Evolutionary conservation across 495 filamentous ascomycete species (phyloP), one percentile per base, ranked within the genome.

Genomic region (Jackrogersella minutella): DNA sequence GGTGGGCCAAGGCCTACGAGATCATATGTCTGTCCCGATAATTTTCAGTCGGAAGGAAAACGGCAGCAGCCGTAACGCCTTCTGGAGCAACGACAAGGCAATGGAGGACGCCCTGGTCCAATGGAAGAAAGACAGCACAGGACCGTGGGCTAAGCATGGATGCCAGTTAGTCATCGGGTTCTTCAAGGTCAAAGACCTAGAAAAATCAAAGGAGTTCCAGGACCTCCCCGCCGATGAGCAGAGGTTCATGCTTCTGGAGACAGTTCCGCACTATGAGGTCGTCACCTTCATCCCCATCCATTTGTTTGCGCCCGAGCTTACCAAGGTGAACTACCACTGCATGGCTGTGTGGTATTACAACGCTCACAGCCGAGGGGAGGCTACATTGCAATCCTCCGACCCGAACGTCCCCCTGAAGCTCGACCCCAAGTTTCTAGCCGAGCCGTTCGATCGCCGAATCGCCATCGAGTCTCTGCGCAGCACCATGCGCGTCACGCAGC

Each of bases 1-100:
- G 13, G 73, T 89, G n/a, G 88, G 87, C 3, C 74, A 86, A 58
- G 81, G 82, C 44, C 79, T 89, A 0, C 78, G 81, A 1, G 87
- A 89, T 70, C 86, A 87, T 55, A 72, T 64, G 60, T 71, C 63
- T 56, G 67, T 28, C 16, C 70, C 51, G 22, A 19, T 76, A 0
- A 55, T 74, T 8, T 65, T 74, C 52, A 58, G 46, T 16, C 72
- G 74, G 3, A 66, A 57, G 1, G 69, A 77, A 31, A 57, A 46
- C 30, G 57, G 55, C 11, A 60, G 70, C n/a, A 68, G 65, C n/a
- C 73, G 78, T 14, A 21, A 63, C 0, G 31, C 51, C n/a, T 75
- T 78, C 55, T 76, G 70, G 54, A 46, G 58, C 30, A 64, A 74
- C 24, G 50, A 75, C 10, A 50, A 66, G 0, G 74, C 69, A 5